A percentile compares a stretch with the other conserved stretches of the same genome.
Evolutionary conservation across 179 eudicot species (phyloP).

Genomic region (Silene vulgaris): DNA sequence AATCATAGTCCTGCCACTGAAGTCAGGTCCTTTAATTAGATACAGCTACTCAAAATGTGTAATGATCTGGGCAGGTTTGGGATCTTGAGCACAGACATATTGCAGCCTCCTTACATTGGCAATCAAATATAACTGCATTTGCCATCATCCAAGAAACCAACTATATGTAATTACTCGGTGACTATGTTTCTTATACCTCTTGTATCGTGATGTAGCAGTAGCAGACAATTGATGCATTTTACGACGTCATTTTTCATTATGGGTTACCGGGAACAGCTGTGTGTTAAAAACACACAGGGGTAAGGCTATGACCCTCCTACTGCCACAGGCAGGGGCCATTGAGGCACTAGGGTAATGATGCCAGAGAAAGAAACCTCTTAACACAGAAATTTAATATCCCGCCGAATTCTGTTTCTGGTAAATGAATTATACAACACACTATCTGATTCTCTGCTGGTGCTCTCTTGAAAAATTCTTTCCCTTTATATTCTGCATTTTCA

Average conservation of each 20-base stretch:
- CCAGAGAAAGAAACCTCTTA: constrained; percentile 48
- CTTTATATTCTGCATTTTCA: constrained; percentile 9
- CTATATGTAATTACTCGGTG: constrained; percentile 53
- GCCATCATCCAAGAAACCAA: constrained; percentile 61
- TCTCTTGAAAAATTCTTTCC: neutral
- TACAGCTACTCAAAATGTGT: constrained; percentile 11
- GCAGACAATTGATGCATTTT: neutral
- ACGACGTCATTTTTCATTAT: neutral
- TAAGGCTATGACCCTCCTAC: neutral
- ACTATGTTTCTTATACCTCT: neutral
- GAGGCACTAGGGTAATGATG: constrained; percentile 29
- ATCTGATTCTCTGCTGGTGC: constrained; percentile 1
- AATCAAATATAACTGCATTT: constrained; percentile 83
- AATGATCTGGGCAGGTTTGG: constrained; percentile 63
- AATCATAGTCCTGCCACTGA: too few relatives aligned
- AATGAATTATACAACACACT: constrained; percentile 20
- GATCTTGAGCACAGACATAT: constrained; percentile 73
- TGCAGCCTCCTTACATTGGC: constrained; percentile 65
- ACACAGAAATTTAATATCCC: constrained; percentile 59
- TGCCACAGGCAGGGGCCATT: neutral
- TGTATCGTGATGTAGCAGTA: neutral
- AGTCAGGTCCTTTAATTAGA: neutral
- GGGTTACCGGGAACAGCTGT: neutral
- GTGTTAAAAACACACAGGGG: neutral
- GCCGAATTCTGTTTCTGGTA: constrained; percentile 64